Evolutionary conservation across 345 rosid genomes (phyloP).

Genomic region (Citrus inodora): DNA sequence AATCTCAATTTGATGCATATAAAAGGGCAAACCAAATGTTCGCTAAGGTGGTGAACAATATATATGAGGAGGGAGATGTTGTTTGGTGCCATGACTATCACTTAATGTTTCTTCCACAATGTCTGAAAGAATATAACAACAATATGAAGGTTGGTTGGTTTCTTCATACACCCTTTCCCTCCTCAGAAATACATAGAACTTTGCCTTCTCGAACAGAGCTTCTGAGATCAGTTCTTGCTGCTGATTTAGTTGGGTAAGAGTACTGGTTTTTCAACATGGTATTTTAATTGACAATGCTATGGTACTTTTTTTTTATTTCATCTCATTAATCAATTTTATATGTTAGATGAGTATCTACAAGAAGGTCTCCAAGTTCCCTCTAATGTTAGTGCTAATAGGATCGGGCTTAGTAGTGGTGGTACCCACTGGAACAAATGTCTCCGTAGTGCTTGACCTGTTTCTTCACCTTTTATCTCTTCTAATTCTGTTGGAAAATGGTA

Average conservation of each 20-base stretch:
- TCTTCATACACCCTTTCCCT: slow-evolving; percentile 58
- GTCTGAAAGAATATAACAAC: slow-evolving; percentile 38
- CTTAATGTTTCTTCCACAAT: slow-evolving; percentile 55
- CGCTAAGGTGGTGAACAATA: slow-evolving; percentile 48
- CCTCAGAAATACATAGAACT: slow-evolving; percentile 57
- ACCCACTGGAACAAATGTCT: not conserved
- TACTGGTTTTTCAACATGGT: not conserved
- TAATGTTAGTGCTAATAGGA: not conserved
- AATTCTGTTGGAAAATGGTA: not conserved
- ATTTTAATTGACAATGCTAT: not conserved
- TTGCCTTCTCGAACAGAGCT: slow-evolving; percentile 54
- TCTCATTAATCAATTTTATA: not conserved
- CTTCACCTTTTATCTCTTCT: not conserved
- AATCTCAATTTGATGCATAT: slow-evolving; percentile 60
- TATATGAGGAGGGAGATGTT: slow-evolving; percentile 55
- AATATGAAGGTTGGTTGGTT: slow-evolving; percentile 64
- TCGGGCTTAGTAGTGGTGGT: not conserved
- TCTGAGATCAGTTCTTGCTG: slow-evolving; percentile 52
- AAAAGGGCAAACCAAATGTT: slow-evolving; percentile 60
- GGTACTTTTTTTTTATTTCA: not conserved
- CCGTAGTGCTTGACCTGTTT: not conserved
- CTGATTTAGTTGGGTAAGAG: slow-evolving; percentile 56
- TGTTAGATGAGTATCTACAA: not conserved
- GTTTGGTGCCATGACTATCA: slow-evolving; percentile 69
- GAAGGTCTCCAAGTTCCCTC: not conserved